phyloP scores from a whole-genome alignment of 495 filamentous ascomycete genomes.

The Podospora bellae-mahoneyi region DNA sequence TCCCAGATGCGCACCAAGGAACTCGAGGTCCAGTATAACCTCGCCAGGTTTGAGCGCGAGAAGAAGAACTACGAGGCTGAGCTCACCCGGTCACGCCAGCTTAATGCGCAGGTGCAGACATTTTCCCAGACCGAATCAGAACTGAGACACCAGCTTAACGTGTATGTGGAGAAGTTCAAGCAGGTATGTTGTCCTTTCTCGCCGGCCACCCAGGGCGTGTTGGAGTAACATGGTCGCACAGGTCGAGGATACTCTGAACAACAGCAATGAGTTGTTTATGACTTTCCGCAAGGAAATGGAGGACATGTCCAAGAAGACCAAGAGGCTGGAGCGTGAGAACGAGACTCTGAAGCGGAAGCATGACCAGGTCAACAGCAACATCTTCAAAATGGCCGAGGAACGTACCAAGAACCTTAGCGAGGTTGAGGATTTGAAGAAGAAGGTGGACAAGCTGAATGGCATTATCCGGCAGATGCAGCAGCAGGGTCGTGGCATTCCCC shows the following conservation, averaged over 20 bases:
- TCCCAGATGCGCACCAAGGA: slow-evolving; percentile 88
- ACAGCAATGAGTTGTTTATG: slow-evolving; percentile 95
- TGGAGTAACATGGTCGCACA: slow-evolving; percentile 34
- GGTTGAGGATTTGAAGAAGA: slow-evolving; percentile 75
- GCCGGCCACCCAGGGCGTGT: neutral
- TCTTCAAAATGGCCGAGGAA: slow-evolving; percentile 97
- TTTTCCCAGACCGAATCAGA: slow-evolving; percentile 96
- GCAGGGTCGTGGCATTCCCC: slow-evolving; percentile 70
- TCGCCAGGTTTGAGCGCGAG: slow-evolving; percentile 81
- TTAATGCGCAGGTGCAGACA: slow-evolving; percentile 88
- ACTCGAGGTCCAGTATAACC: slow-evolving; percentile 88
- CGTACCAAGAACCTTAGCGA: slow-evolving; percentile 78
- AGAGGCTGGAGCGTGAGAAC: slow-evolving; percentile 95
- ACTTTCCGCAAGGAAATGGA: slow-evolving; percentile 99
- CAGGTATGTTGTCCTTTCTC: slow-evolving; percentile 64
- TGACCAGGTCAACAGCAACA: slow-evolving; percentile 89
- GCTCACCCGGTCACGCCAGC: slow-evolving; percentile 67
- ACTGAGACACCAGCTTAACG: slow-evolving; percentile 89
- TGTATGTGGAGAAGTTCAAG: slow-evolving; percentile 99
- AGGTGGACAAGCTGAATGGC: slow-evolving; percentile 87
- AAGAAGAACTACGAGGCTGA: slow-evolving; percentile 83
- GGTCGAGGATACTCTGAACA: slow-evolving; percentile 99
- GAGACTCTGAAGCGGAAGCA: slow-evolving; percentile 87
- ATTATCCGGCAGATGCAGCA: slow-evolving; percentile 93
- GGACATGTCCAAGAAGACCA: slow-evolving; percentile 99